Evolutionary conservation across 2,329 filamentous ascomycete species (phyloP).

Genomic region (Hymenoscyphus repandus): DNA sequence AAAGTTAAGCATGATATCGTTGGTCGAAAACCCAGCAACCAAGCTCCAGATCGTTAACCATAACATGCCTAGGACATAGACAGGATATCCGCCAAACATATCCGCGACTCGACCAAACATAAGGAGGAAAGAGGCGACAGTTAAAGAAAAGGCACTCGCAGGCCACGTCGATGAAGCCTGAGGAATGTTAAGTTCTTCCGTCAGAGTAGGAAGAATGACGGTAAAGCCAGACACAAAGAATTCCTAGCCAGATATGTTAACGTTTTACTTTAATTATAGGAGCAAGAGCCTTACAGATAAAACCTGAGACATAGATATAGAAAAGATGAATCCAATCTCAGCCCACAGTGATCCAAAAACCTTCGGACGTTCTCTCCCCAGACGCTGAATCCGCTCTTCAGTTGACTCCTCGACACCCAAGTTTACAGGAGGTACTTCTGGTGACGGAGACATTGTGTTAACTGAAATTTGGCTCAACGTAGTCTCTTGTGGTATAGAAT

Average conservation of each 20-base stretch:
- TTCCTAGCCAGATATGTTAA: constrained; percentile 37
- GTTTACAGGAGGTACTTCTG: no score
- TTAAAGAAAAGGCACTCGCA: constrained; percentile 54
- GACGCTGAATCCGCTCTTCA: constrained; percentile 41
- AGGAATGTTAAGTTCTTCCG: constrained; percentile 58
- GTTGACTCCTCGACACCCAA: constrained; percentile 28
- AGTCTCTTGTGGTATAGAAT: no score
- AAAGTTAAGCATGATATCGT: constrained; percentile 65
- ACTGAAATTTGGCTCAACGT: no score
- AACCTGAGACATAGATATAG: constrained; percentile 53
- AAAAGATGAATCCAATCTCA: constrained; percentile 55
- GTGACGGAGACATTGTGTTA: no score
- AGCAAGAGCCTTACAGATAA: constrained; percentile 38
- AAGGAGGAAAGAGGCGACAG: constrained; percentile 53
- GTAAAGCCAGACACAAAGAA: constrained; percentile 71
- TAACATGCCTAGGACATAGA: constrained; percentile 53
- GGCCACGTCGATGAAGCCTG: constrained; percentile 57
- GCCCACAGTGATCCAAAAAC: constrained; percentile 46
- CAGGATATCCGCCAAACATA: constrained; percentile 55
- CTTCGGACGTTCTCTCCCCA: constrained; percentile 53
- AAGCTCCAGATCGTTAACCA: constrained; percentile 69
- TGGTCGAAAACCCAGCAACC: constrained; percentile 63
- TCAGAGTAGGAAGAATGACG: constrained; percentile 64
- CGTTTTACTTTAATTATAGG: not conserved
- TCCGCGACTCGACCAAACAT: constrained; percentile 58